Evolutionary conservation across 176 grass and related monocot species (phyloP).

Genomic region (Microstegium vimineum): DNA sequence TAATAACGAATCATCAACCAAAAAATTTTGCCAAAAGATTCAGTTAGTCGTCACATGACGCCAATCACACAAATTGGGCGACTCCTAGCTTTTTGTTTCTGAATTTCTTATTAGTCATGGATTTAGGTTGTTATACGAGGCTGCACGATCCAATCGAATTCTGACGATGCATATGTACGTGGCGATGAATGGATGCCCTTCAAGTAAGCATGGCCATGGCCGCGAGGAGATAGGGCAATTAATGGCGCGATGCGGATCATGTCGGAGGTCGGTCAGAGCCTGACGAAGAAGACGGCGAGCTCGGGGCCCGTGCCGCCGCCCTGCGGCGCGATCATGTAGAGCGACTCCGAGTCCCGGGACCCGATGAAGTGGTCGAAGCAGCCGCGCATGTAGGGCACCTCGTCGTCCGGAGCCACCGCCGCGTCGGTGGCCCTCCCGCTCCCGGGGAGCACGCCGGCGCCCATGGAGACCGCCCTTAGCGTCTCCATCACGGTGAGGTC

Average conservation of each 20-base stretch:
- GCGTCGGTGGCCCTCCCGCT: background rate
- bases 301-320: slow-evolving; percentile 56
- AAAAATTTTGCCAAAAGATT: too few relatives aligned
- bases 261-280: too few relatives aligned
- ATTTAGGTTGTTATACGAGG: background rate
- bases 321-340: slow-evolving; percentile 71
- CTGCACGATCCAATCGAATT: background rate
- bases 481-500: slow-evolving; percentile 52
- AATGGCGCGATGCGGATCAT: too few relatives aligned
- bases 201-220: background rate
- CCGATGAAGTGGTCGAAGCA: slow-evolving; percentile 67
- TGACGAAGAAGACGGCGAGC: slow-evolving; percentile 73
- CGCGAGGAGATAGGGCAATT: too few relatives aligned
- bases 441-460: slow-evolving; percentile 59
- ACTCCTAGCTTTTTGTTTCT: too few relatives aligned
- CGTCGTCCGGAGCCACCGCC: slow-evolving; percentile 22
- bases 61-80: too few relatives aligned
- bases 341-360: slow-evolving; percentile 68
- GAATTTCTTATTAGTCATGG: too few relatives aligned
- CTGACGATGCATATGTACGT: background rate
- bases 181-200: background rate
- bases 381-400: slow-evolving; percentile 67
- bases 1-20: too few relatives aligned
- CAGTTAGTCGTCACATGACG: too few relatives aligned
- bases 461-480: slow-evolving; percentile 59